phyloP scores from a whole-genome alignment of 2,329 filamentous ascomycete species.

The Aaosphaeria pasadenensis region DNA sequence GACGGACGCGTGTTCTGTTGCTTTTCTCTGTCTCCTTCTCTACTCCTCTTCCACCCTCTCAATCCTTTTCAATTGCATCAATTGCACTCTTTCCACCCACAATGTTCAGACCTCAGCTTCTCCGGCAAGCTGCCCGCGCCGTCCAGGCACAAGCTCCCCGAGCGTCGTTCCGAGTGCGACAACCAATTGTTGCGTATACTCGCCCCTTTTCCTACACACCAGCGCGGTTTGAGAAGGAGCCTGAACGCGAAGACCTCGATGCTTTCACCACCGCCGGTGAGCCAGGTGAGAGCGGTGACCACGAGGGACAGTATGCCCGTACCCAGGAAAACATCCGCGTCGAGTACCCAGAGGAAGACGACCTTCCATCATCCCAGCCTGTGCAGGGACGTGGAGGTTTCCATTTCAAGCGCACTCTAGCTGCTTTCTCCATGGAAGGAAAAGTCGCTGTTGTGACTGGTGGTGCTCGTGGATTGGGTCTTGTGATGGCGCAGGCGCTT shows the following conservation, averaged over 20 bases:
- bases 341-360: constrained; percentile 71
- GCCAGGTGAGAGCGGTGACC: constrained; percentile 42
- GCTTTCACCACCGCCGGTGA: constrained; percentile 35
- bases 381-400: constrained; percentile 74
- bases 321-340: constrained; percentile 77
- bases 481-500: constrained; percentile 91
- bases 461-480: constrained; percentile 80
- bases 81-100: constrained; percentile 6
- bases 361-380: constrained; percentile 68
- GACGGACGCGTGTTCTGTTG: too few relatives aligned
- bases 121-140: constrained; percentile 28
- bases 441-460: constrained; percentile 85
- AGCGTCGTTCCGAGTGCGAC: constrained; percentile 14
- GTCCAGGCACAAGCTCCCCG: constrained; percentile 25
- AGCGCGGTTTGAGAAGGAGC: constrained; percentile 23
- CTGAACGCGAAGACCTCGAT: constrained; percentile 23
- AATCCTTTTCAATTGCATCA: background rate
- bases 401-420: constrained; percentile 81
- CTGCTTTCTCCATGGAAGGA: constrained; percentile 81
- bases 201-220: constrained; percentile 28
- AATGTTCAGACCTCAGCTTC: constrained; percentile 34
- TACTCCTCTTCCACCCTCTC: background rate
- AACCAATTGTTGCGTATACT: constrained; percentile 15
- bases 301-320: constrained; percentile 70
- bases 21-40: too few relatives aligned